Percentiles rank a stretch among this genome's conserved stretches.
Evolutionary conservation across 2,329 filamentous ascomycete genomes (phyloP).

Genomic region (Sarocladiaceae sp.): DNA sequence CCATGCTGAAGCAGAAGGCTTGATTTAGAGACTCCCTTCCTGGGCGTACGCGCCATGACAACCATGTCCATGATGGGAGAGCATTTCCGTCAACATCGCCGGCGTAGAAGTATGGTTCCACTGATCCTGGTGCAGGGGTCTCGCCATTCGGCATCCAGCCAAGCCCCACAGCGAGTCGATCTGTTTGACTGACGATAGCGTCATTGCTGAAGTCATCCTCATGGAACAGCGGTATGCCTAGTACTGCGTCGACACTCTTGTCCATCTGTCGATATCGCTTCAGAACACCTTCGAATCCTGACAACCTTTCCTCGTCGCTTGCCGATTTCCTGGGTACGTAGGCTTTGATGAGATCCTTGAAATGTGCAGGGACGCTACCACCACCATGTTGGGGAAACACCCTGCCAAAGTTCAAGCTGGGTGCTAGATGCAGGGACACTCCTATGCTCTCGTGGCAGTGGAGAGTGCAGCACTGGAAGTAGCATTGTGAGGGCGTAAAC

Average conservation of each 20-base stretch:
- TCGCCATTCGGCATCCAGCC: slow-evolving; percentile 26
- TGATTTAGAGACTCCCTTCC: slow-evolving; percentile 2
- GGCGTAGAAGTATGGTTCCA: slow-evolving; percentile 13
- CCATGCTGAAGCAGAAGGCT: slow-evolving; percentile 25
- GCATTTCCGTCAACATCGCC: slow-evolving; percentile 10
- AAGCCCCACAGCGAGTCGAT: slow-evolving; percentile 27
- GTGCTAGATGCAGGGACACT: slow-evolving; percentile 24
- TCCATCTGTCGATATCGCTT: slow-evolving; percentile 22
- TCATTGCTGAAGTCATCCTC: slow-evolving; percentile 22
- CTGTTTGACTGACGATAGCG: slow-evolving; percentile 21
- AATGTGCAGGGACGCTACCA: slow-evolving; percentile 18
- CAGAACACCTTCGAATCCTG: slow-evolving; percentile 23
- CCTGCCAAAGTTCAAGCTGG: slow-evolving; percentile 14
- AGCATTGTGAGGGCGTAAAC: slow-evolving; percentile 30
- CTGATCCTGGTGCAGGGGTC: slow-evolving; percentile 10
- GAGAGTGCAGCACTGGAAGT: slow-evolving; percentile 30
- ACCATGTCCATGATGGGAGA: slow-evolving; percentile 33
- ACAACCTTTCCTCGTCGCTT: slow-evolving; percentile 19
- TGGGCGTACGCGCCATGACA: slow-evolving; percentile 24
- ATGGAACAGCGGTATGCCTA: slow-evolving; percentile 30
- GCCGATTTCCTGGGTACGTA: slow-evolving; percentile 24
- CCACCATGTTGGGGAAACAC: slow-evolving; percentile 13
- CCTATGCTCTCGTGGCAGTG: slow-evolving; percentile 32
- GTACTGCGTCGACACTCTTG: slow-evolving; percentile 21
- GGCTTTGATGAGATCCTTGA: slow-evolving; percentile 22